Conservation (phyloP, 2,329 filamentous ascomycete species). For the Xylariaceae sp. region DNA sequence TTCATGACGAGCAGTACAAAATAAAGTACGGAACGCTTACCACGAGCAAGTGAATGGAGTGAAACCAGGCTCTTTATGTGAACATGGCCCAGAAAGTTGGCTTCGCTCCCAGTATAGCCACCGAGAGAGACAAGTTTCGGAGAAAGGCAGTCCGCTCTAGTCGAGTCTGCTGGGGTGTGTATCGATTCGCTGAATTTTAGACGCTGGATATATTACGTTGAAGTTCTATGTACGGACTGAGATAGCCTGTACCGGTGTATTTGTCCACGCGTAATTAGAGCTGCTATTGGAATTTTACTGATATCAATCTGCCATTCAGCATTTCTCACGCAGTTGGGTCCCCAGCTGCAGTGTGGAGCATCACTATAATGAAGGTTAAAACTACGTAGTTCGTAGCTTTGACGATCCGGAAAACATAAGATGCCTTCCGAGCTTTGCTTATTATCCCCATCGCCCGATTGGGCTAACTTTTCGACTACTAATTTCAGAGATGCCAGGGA, state of each 20-base stretch:
- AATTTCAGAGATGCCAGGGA: not conserved
- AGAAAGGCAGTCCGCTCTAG: constrained; percentile 1
- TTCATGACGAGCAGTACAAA: constrained; percentile 39
- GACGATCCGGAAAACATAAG: constrained; percentile 5
- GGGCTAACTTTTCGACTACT: not conserved
- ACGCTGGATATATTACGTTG: constrained; percentile 12
- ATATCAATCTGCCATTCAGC: not conserved
- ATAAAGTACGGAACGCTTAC: not conserved
- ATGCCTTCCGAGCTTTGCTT: constrained; percentile 17
- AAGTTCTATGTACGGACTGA: constrained; percentile 3
- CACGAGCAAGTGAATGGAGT: not conserved
- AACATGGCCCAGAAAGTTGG: not conserved
- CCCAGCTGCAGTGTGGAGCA: not conserved
- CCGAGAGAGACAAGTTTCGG: not conserved
- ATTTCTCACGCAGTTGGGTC: no score
- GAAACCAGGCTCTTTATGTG: constrained; percentile 11
- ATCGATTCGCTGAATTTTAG: constrained; percentile 5
- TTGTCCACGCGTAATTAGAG: not conserved
- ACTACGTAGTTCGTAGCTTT: not conserved
- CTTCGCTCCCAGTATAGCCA: not conserved
- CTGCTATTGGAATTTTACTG: constrained; percentile 5
- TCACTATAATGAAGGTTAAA: not conserved
- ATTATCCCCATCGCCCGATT: constrained; percentile 21
- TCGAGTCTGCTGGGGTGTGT: constrained; percentile 17
- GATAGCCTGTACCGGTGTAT: constrained; percentile 2